phyloP scores from a whole-genome alignment of 148 eudicot genomes.

The Rheum nobile region DNA sequence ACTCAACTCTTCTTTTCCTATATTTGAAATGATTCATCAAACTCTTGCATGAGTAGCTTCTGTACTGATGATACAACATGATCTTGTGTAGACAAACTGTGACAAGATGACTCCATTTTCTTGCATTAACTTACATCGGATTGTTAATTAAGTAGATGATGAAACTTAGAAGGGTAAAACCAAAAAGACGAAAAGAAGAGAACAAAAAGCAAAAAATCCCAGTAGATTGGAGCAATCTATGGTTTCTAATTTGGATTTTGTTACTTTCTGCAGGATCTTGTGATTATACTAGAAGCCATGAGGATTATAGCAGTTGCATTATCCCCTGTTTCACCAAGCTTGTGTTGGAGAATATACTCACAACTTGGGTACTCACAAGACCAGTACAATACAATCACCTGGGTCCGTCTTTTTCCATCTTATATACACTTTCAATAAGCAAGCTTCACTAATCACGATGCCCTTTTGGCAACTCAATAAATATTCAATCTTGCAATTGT shows the following conservation, averaged over 20 bases:
- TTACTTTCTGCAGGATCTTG: slow-evolving; percentile 56
- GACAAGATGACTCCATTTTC: background rate
- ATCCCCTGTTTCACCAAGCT: slow-evolving; percentile 67
- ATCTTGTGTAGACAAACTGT: background rate
- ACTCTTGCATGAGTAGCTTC: too few species aligned
- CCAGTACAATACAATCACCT: slow-evolving; percentile 52
- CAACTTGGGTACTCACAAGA: slow-evolving; percentile 90
- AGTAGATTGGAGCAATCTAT: background rate
- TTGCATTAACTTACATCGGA: background rate
- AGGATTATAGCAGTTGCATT: slow-evolving; percentile 81
- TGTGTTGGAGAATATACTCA: slow-evolving; percentile 63
- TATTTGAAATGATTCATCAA: background rate
- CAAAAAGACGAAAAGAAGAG: background rate
- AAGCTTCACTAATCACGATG: background rate
- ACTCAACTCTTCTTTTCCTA: background rate
- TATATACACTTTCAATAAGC: background rate
- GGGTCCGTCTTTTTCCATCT: slow-evolving; percentile 44
- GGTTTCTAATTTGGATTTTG: background rate
- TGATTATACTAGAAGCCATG: slow-evolving; percentile 78
- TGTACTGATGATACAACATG: background rate
- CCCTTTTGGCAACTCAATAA: slow-evolving; percentile 3
- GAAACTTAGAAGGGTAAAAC: background rate
- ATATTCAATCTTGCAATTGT: slow-evolving; percentile 12
- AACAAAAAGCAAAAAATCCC: background rate
- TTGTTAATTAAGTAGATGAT: background rate